phyloP scores from a whole-genome alignment of 225 moss, liverwort and hornwort genomes.

The Pseudoscleropodium purum region DNA sequence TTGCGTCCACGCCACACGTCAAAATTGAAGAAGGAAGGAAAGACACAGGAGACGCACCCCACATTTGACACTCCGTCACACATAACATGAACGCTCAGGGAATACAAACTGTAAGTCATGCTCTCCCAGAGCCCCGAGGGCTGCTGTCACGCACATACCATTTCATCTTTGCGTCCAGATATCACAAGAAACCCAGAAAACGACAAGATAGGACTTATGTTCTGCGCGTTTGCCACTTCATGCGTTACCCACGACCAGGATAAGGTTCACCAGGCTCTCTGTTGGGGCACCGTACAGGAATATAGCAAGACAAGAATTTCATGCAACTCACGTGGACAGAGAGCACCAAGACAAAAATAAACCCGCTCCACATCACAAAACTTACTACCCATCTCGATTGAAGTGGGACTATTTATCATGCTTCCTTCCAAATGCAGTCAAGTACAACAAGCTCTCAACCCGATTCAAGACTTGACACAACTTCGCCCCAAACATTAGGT shows the following conservation, averaged over 20 bases:
- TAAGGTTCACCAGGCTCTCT: neutral
- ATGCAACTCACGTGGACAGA: neutral
- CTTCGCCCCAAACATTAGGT: neutral
- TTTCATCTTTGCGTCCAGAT: slow-evolving; percentile 15
- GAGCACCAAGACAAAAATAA: neutral
- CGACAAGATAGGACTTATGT: no score
- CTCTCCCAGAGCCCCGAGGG: neutral
- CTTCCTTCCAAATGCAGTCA: neutral
- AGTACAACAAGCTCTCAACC: neutral
- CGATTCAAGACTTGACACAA: neutral
- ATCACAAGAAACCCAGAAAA: neutral
- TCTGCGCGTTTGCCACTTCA: neutral
- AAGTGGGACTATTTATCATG: no score
- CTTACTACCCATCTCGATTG: neutral
- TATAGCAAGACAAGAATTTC: neutral
- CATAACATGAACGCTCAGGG: neutral
- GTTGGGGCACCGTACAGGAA: neutral
- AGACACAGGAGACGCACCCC: neutral
- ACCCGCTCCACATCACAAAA: neutral
- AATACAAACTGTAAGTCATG: neutral
- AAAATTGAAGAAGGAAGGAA: neutral
- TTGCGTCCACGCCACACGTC: neutral
- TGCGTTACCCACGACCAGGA: neutral
- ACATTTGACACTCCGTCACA: neutral
- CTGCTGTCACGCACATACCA: slow-evolving; percentile 9